Evolutionary conservation across 2,329 filamentous ascomycete species (phyloP).

Genomic region (Phaeoacremonium minimum): DNA sequence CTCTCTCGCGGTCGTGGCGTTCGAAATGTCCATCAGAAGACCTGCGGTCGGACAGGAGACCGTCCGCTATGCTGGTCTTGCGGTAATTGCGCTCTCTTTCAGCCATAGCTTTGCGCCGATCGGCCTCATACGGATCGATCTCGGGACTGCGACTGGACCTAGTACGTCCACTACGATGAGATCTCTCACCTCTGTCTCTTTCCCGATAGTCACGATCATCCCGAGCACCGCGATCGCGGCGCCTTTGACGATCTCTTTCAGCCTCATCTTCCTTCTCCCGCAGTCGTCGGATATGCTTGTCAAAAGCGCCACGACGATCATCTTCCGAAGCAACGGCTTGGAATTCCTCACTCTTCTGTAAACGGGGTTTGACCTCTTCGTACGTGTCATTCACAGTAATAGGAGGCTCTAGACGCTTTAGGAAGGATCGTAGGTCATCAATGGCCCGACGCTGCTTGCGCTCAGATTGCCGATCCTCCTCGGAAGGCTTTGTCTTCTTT

Average conservation of each 20-base stretch:
- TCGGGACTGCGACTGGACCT: constrained; percentile 85
- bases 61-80: constrained; percentile 69
- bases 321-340: constrained; percentile 79
- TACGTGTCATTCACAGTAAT: constrained; percentile 76
- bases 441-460: constrained; percentile 80
- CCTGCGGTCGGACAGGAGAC: constrained; percentile 50
- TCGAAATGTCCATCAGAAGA: constrained; percentile 40
- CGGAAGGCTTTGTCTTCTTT: constrained; percentile 75
- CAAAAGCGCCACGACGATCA: constrained; percentile 76
- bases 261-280: constrained; percentile 84
- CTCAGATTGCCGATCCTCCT: constrained; percentile 82
- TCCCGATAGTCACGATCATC: constrained; percentile 56
- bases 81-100: constrained; percentile 92
- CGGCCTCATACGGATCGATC: constrained; percentile 89
- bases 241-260: constrained; percentile 57
- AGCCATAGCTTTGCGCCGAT: constrained; percentile 87
- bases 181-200: constrained; percentile 58
- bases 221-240: constrained; percentile 34
- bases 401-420: constrained; percentile 88
- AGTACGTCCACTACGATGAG: constrained; percentile 54
- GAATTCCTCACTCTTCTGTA: constrained; percentile 81
- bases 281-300: constrained; percentile 86
- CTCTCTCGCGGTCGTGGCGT: constrained; percentile 36
- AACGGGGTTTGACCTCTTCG: constrained; percentile 77
- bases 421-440: constrained; percentile 77